Conservation (phyloP, 306 rosid species). For the Biancaea sappan region DNA sequence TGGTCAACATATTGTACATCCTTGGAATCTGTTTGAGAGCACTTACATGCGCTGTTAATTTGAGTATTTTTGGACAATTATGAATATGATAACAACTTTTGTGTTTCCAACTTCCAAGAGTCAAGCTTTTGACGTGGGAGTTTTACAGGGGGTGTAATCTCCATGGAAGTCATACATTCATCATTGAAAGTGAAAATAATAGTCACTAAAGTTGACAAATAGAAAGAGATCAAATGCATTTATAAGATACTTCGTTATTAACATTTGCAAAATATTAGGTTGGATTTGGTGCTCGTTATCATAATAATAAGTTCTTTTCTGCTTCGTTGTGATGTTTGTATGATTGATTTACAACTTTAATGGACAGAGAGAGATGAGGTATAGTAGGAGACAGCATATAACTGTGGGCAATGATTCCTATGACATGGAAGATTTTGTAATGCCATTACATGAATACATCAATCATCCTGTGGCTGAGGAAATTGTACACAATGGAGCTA, state of each 20-base stretch:
- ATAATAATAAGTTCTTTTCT: slow-evolving; percentile 30
- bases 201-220: slow-evolving; percentile 22
- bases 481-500: slow-evolving; percentile 89
- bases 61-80: neutral
- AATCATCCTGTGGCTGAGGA: slow-evolving; percentile 71
- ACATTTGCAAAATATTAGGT: neutral
- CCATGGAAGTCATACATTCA: slow-evolving; percentile 13
- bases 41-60: neutral
- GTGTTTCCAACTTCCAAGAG: neutral
- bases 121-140: neutral
- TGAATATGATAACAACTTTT: neutral
- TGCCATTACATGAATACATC: slow-evolving; percentile 86
- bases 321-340: slow-evolving; percentile 18
- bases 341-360: slow-evolving; percentile 34
- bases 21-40: neutral
- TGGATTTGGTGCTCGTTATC: slow-evolving; percentile 8
- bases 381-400: slow-evolving; percentile 32
- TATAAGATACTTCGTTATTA: slow-evolving; percentile 8
- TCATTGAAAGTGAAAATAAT: slow-evolving; percentile 17
- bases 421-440: slow-evolving; percentile 70
- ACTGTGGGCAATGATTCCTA: slow-evolving; percentile 53
- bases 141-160: neutral
- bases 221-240: slow-evolving; percentile 12
- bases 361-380: slow-evolving; percentile 76
- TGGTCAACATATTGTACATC: neutral